Base-by-base conservation (phyloP, 2,329 filamentous ascomycete species). In the Ceratocystis harringtonii region DNA sequence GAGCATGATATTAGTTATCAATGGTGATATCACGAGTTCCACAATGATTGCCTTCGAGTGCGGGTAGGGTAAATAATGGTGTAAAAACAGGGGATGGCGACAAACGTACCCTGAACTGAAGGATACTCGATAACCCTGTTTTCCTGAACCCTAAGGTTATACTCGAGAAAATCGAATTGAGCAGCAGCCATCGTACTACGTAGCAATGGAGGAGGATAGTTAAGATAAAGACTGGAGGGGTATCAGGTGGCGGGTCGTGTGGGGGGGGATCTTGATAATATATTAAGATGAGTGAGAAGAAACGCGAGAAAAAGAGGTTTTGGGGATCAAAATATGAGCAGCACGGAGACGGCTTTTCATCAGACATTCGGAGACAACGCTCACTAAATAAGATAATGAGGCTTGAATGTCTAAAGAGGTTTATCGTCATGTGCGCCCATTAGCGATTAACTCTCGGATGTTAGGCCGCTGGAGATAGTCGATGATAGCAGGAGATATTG, bases 91-190 rank as follows among this genome's bases (percentile, higher is more conserved):
- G 44, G 44, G 44, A 19, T 36, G 0, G 36, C 32, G 50, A 8
- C 70, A 64, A 71, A 67, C 71, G 66, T 72, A 86, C 87, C 85
- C 76, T 81, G 77, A 55, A 90, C 78, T 84, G 88, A 87, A 30
- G 87, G 87, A 73, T 84, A 90, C 70, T 90, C 85, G 43, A 72
- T 72, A 17, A 78, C 74, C 68, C 86, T 79, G 36, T 89, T 77
- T 15, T 72, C 72, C 72, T 88, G 84, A 19, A 90, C 79, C 41
- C 75, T 75, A 65, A 73, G 72, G 72, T 88, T 84, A 72, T 89
- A 89, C 1, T 60, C 44, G 2, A n/a, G 44, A 6, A 45, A 36
- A 36, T 66, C 67, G 5, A n/a, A 10, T 1, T 57, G 12, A n/a
- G 30, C 22, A 32, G 32, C n/a, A 8, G 66, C 45, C 66, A 66